Base-by-base conservation (phyloP, 2,329 filamentous ascomycete genomes). In the Fusarium armeniacum region DNA sequence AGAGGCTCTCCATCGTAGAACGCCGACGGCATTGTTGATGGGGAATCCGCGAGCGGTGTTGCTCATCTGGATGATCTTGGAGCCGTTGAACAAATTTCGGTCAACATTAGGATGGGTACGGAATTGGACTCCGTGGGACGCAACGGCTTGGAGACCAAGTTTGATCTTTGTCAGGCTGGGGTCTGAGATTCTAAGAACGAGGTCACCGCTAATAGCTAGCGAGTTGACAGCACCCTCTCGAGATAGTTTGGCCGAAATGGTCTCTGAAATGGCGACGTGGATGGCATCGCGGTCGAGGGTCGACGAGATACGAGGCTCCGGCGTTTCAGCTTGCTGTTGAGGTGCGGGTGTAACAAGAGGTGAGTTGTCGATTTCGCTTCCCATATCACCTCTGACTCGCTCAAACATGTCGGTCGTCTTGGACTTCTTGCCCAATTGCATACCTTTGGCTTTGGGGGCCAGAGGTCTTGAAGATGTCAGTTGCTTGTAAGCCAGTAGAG, bases 371-470 rank as follows among this genome's bases (percentile, higher is more conserved):
- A 89, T 89, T 77, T 97, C 93, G 38, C 91, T 87, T n/a, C 94
- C 94, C 78, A 98, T 86, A 71, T 98, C 95, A 63, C 93, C 93
- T 72, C 94, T 91, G 35, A 99, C 94, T 76, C 94, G 92, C 81
- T 98, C 95, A 79, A 97, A 98, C 86, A 98, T 97, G 80, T 97
- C 95, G 32, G 92, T 97, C 24, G 93, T 94, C 85, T 98, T 98
- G 65, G 93, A 97, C 84, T 99, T 99, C 86, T 98, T 98, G 81
- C 96, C 96, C 60, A 99, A 86, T 81, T 98, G 95, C 97, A 99
- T 99, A 73, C 96, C 96, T 85, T 99, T 99, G 75, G 93, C 94
- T 82, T 97, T 93, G 63, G 91, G 88, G 52, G 92, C 88, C 76
- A 88, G 78, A 52, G 86, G 83, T 76, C 85, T 88, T 69, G 35